Evolutionary conservation across 805 yeast genomes (phyloP).

Genomic region (Metschnikowia hibisci): DNA sequence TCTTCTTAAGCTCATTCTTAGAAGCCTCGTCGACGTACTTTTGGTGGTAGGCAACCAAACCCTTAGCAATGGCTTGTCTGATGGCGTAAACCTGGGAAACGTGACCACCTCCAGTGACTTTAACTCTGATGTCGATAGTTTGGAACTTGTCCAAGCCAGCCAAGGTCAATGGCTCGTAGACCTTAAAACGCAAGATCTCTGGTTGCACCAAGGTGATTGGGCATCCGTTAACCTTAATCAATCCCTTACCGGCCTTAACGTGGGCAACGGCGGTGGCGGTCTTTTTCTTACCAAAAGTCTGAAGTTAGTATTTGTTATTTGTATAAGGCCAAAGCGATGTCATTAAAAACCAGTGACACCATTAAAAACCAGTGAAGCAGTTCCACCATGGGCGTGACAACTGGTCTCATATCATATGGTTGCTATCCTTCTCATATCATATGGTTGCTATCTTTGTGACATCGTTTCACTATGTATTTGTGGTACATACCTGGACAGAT

Average conservation of each 20-base stretch:
- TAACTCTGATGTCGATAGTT: conserved; percentile 96
- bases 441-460: too few relatives aligned
- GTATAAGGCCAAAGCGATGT: too few relatives aligned
- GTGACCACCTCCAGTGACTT: conserved; percentile 99
- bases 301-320: conserved; percentile 21
- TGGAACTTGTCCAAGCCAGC: conserved; percentile 99
- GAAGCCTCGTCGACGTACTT: conserved; percentile 99
- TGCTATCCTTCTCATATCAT: too few relatives aligned
- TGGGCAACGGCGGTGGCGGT: conserved; percentile 99
- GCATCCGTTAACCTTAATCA: conserved; percentile 97
- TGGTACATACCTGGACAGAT: conserved; percentile 88
- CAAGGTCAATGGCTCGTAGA: conserved; percentile 97
- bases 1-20: conserved; percentile 98
- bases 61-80: conserved; percentile 99
- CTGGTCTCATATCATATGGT: too few relatives aligned
- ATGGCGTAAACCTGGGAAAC: conserved; percentile 99
- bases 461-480: too few relatives aligned
- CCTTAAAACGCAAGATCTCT: conserved; percentile 98
- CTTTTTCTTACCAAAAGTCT: conserved; percentile 99
- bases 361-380: too few relatives aligned
- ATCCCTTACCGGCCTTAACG: conserved; percentile 99
- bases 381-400: too few relatives aligned
- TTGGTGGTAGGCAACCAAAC: conserved; percentile 99
- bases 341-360: too few relatives aligned
- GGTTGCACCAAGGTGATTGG: conserved; percentile 99